These are phyloP conservation scores for Penicillium lividum DNA, from an alignment of 495 filamentous ascomycete species.

Conservation along the genomic window DNA sequence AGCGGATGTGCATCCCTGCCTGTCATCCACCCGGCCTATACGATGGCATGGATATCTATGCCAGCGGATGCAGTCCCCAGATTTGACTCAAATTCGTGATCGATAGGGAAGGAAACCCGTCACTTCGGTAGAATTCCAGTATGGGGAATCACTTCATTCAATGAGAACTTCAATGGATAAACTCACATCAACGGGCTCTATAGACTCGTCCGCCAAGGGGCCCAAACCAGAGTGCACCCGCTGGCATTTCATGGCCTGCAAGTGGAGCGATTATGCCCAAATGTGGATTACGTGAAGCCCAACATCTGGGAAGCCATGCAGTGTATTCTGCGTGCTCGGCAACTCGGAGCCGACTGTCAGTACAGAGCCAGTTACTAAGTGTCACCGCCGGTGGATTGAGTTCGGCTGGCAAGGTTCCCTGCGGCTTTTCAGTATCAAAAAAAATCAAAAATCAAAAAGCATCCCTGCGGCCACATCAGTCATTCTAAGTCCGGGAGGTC, in stretches of 20 bases:
- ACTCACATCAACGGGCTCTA: neutral
- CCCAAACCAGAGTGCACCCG: neutral
- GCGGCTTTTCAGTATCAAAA: neutral
- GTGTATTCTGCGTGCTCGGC: neutral
- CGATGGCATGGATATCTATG: neutral
- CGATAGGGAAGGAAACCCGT: neutral
- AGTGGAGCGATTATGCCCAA: neutral
- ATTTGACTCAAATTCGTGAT: neutral
- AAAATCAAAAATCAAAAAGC: too few relatives aligned
- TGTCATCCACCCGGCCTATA: neutral
- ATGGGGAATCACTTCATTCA: neutral
- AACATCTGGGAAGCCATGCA: neutral
- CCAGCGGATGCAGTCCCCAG: neutral
- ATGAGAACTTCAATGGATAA: neutral
- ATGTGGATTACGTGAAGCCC: neutral
- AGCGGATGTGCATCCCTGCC: neutral
- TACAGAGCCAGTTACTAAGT: neutral
- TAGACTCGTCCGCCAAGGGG: neutral
- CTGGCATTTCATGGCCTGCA: neutral
- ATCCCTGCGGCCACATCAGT: neutral
- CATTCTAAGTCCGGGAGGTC: constrained; percentile 1
- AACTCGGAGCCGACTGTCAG: neutral
- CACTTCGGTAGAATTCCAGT: neutral
- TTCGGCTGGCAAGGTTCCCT: neutral
- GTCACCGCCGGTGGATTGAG: neutral